Evolutionary conservation across 768 basidiomycete species (phyloP), one percentile per base, ranked within the genome.

Genomic region (Chalciporus pseudorubinellus): DNA sequence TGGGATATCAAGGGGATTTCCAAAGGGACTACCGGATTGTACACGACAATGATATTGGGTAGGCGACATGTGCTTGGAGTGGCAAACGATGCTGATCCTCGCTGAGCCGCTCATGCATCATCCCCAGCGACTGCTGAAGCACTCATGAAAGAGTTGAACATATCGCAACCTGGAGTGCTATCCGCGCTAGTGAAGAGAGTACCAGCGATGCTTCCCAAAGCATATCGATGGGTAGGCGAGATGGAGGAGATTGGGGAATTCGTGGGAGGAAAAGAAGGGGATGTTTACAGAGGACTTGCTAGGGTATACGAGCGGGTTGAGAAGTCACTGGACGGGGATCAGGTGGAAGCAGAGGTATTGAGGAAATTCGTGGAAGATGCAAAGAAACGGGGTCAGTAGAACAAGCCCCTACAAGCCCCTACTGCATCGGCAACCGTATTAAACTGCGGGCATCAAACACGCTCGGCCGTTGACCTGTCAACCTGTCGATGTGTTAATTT

Each of bases 211-310:
- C 64, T 81, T 18, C 79, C 77, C n/a, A 85, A 84, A 55, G 80
- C 80, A 4, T 83, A 85, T 57, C 72, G 83, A 44, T 84, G 76
- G 77, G 74, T 79, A 13, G 78, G 76, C 41, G 82, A 85, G 69
- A 84, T 83, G 83, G 70, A 79, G 46, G 84, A 85, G 63, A 83
- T 86, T 36, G 74, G 76, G 3, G 70, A 65, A 6, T 84, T 84
- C 62, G 78, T 84, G 10, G 75, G 75, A 9, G 72, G 68, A 7
- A 69, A 60, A 1, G 74, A 76, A 51, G 73, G 72, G 0, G 70
- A 75, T 20, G 74, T 77, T 6, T 78, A 81, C 59, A 61, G 71
- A 42, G 82, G 79, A 8, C 59, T 82, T 39, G 72, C 80, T 20
- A 67, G 67, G 51, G 51, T 77, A 48, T 82, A 78, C 55, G 65